Evolutionary conservation across 2,329 filamentous ascomycete genomes (phyloP).

Genomic region (Knoxdaviesia capensis): DNA sequence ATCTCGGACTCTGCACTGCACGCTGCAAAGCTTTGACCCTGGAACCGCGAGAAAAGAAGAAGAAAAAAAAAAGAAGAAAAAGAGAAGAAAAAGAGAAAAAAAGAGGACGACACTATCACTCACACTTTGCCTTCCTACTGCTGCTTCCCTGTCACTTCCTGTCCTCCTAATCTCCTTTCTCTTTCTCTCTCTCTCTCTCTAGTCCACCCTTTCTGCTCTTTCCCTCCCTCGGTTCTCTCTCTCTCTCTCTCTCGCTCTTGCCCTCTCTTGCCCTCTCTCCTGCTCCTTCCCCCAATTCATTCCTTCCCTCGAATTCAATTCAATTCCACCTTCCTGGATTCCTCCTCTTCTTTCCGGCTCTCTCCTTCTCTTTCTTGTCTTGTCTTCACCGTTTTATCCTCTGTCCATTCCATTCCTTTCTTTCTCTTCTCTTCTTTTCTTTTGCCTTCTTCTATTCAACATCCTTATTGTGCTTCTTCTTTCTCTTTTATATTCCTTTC

Average conservation of each 20-base stretch:
- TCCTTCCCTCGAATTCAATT: not conserved
- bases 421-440: not conserved
- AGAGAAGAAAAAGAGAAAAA: not conserved
- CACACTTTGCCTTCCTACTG: not conserved
- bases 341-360: not conserved
- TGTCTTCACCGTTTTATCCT: not conserved
- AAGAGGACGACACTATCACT: not conserved
- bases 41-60: not conserved
- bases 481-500: not conserved
- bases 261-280: not conserved
- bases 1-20: slow-evolving; percentile 1
- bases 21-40: not conserved
- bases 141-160: not conserved
- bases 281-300: not conserved
- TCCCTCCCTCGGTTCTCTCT: not conserved
- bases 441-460: not conserved
- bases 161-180: not conserved
- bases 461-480: not conserved
- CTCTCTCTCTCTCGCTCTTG: not conserved
- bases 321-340: not conserved
- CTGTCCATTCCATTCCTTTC: not conserved
- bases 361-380: not conserved
- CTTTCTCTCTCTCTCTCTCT: not conserved
- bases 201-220: not conserved
- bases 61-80: not conserved